phyloP scores from a whole-genome alignment of 2,329 filamentous ascomycete genomes.

The Magnaporthiopsis incrustans region DNA sequence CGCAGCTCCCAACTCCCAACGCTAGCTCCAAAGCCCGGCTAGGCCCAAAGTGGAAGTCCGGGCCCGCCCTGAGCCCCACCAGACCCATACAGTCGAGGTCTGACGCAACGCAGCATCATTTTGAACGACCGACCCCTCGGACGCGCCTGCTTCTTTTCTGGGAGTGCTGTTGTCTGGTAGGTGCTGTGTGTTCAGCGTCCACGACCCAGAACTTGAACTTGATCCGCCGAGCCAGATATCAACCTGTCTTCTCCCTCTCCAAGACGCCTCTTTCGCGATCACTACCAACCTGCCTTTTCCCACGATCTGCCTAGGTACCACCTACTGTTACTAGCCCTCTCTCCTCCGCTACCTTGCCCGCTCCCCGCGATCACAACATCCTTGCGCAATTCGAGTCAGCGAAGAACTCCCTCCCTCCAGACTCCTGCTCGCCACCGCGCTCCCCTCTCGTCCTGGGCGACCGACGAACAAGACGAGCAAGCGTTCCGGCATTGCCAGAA shows the following conservation, averaged over 20 bases:
- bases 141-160: not conserved
- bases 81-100: not conserved
- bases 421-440: not conserved
- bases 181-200: not conserved
- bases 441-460: not conserved
- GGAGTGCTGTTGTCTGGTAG: not conserved
- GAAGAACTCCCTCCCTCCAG: not conserved
- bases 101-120: not conserved
- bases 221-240: not conserved
- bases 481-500: not conserved
- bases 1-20: not conserved
- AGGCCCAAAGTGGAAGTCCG: not conserved
- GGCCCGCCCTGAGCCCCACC: not conserved
- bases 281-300: not conserved
- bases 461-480: not conserved
- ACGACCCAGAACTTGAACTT: not conserved
- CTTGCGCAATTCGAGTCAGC: not conserved
- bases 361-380: not conserved
- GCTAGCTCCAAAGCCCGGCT: not conserved
- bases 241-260: not conserved
- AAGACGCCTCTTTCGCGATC: not conserved
- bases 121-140: not conserved
- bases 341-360: not conserved
- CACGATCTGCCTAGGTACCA: not conserved
- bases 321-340: not conserved